These are phyloP conservation scores for Cordyceps farinosa DNA, from an alignment of 2,329 filamentous ascomycete species.

Conservation along the genomic window DNA sequence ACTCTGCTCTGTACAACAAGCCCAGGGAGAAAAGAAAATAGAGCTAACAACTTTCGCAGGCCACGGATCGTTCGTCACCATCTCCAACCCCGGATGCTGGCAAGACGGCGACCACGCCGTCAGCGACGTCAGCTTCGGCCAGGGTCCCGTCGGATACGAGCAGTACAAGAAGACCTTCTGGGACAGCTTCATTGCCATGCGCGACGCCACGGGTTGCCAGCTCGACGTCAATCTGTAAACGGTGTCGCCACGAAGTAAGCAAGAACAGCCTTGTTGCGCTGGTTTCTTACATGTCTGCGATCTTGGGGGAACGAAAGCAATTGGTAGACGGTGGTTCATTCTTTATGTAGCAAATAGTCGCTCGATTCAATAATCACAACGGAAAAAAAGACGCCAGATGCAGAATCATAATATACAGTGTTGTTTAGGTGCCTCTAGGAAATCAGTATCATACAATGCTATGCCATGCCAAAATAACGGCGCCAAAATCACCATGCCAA, in stretches of 20 bases:
- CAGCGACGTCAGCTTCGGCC: not conserved
- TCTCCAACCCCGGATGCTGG: not conserved
- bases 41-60: not conserved
- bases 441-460: conserved; percentile 9
- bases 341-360: no score
- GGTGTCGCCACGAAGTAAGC: no score
- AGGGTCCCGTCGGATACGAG: not conserved
- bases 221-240: not conserved
- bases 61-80: not conserved
- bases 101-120: not conserved
- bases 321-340: no score
- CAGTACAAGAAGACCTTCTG: conserved; percentile 5
- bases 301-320: no score
- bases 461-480: not conserved
- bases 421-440: not conserved
- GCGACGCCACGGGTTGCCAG: not conserved
- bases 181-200: not conserved
- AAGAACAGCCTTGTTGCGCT: no score
- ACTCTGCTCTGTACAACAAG: no score
- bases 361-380: not conserved
- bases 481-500: not conserved
- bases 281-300: no score
- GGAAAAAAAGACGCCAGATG: not conserved
- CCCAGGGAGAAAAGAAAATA: no score
- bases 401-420: not conserved